A percentile compares a stretch with the other conserved stretches of the same genome.
These are phyloP conservation scores for Fusarium gaditjirri DNA, from an alignment of 2,329 filamentous ascomycete species.

Conservation along the genomic window DNA sequence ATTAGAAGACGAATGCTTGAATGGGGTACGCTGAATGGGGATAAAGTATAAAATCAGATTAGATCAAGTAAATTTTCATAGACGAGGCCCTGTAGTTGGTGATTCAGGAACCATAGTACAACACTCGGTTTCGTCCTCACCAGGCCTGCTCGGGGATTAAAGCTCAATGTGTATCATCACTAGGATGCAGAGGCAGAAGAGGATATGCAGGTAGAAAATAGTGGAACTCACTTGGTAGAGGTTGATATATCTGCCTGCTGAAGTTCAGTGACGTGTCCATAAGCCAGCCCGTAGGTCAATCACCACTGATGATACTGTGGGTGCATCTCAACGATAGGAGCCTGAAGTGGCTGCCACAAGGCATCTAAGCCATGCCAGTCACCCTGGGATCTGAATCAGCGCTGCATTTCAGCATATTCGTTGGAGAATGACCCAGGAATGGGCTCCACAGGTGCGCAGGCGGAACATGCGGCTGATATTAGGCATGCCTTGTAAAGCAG, in stretches of 20 bases:
- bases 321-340: slow-evolving; percentile 5
- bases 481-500: slow-evolving; percentile 4
- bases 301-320: slow-evolving; percentile 5
- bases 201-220: neutral
- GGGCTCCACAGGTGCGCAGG: slow-evolving; percentile 26
- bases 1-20: slow-evolving; percentile 49
- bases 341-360: slow-evolving; percentile 26
- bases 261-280: neutral
- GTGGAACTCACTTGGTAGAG: slow-evolving; percentile 17
- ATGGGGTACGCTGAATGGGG: slow-evolving; percentile 24
- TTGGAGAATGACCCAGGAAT: slow-evolving; percentile 26
- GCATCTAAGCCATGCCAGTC: slow-evolving; percentile 30
- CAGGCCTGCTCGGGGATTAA: slow-evolving; percentile 48
- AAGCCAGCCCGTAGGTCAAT: neutral
- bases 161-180: slow-evolving; percentile 58
- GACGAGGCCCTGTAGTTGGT: slow-evolving; percentile 42
- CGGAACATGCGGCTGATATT: slow-evolving; percentile 22
- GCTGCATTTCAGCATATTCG: slow-evolving; percentile 12
- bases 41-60: slow-evolving; percentile 62
- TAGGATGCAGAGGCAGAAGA: slow-evolving; percentile 1
- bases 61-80: slow-evolving; percentile 69
- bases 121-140: slow-evolving; percentile 62
- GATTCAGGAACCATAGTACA: slow-evolving; percentile 58
- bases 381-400: slow-evolving; percentile 13
- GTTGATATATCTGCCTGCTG: neutral